phyloP scores from a whole-genome alignment of 2,329 filamentous ascomycete genomes.

The Colletotrichum musae region DNA sequence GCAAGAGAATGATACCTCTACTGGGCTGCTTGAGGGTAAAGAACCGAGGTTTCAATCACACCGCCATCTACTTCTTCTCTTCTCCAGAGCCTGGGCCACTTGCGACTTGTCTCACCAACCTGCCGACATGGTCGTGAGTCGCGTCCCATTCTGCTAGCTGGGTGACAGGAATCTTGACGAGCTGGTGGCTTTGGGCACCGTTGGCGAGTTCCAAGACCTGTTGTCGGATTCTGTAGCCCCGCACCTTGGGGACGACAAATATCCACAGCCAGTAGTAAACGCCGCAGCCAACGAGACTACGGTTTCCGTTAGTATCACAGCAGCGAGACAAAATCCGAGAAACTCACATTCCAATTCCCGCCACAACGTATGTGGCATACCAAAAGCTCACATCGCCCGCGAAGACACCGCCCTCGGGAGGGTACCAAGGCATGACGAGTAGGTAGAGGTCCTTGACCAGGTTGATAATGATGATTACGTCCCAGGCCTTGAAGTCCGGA shows the following conservation, averaged over 20 bases:
- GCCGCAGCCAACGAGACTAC: constrained; percentile 60
- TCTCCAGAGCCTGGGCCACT: neutral
- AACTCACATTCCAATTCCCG: constrained; percentile 72
- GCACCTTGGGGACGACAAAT: constrained; percentile 64
- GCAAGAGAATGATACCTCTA: too few relatives aligned
- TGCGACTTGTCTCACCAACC: neutral
- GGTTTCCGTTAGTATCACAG: neutral
- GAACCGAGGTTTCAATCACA: neutral
- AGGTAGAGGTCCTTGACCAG: constrained; percentile 73
- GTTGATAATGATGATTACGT: constrained; percentile 70
- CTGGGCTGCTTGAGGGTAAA: neutral
- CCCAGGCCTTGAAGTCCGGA: constrained; percentile 72
- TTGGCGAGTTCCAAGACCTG: constrained; percentile 63
- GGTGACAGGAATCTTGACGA: constrained; percentile 66
- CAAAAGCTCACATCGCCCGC: constrained; percentile 80
- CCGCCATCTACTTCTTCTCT: neutral
- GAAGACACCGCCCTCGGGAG: constrained; percentile 70
- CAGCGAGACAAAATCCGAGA: constrained; percentile 21
- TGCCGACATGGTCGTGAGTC: constrained; percentile 65
- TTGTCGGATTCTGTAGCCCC: constrained; percentile 68
- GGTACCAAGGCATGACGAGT: constrained; percentile 80
- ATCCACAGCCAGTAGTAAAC: constrained; percentile 74
- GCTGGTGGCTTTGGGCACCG: constrained; percentile 56
- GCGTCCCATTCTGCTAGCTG: constrained; percentile 70
- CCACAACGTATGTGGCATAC: constrained; percentile 78